Percentiles rank a stretch among this genome's conserved stretches.
phyloP scores from a whole-genome alignment of 805 yeast species.

The Teunomyces funiuensis region DNA sequence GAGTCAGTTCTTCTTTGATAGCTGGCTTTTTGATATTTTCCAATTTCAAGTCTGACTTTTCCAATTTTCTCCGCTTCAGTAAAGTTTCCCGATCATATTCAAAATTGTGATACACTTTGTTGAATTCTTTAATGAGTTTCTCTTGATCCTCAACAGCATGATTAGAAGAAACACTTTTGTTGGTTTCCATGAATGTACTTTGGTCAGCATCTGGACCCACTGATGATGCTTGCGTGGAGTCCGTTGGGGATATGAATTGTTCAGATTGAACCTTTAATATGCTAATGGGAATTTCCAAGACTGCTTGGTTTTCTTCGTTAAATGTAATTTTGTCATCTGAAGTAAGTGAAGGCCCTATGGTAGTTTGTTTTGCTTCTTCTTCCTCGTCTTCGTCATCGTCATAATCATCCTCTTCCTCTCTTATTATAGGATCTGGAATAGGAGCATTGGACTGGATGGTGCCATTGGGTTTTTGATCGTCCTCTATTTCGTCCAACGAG shows the following conservation, averaged over 20 bases:
- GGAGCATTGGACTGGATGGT: neutral
- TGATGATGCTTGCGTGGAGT: slow-evolving; percentile 4
- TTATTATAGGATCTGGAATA: slow-evolving; percentile 13
- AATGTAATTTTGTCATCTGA: slow-evolving; percentile 6
- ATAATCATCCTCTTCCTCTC: slow-evolving; percentile 40
- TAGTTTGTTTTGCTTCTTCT: slow-evolving; percentile 17
- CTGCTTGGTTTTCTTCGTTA: slow-evolving; percentile 30
- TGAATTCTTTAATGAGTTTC: slow-evolving; percentile 57
- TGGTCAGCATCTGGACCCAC: neutral
- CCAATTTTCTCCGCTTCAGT: slow-evolving; percentile 71
- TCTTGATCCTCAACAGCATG: slow-evolving; percentile 39
- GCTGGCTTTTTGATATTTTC: slow-evolving; percentile 28
- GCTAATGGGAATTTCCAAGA: slow-evolving; percentile 35
- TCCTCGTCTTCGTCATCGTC: slow-evolving; percentile 26
- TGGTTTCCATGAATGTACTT: neutral
- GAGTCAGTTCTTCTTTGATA: slow-evolving; percentile 16
- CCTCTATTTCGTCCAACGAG: slow-evolving; percentile 25
- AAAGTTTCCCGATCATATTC: slow-evolving; percentile 77
- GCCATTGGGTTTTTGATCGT: slow-evolving; percentile 11
- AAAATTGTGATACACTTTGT: slow-evolving; percentile 71
- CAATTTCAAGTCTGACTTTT: slow-evolving; percentile 74
- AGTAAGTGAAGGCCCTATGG: slow-evolving; percentile 16
- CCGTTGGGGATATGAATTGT: neutral
- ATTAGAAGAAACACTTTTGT: slow-evolving; percentile 7
- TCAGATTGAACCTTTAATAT: slow-evolving; percentile 15